Conservation (phyloP, 2,329 filamentous ascomycete genomes). For the Fusarium nematophilum region DNA sequence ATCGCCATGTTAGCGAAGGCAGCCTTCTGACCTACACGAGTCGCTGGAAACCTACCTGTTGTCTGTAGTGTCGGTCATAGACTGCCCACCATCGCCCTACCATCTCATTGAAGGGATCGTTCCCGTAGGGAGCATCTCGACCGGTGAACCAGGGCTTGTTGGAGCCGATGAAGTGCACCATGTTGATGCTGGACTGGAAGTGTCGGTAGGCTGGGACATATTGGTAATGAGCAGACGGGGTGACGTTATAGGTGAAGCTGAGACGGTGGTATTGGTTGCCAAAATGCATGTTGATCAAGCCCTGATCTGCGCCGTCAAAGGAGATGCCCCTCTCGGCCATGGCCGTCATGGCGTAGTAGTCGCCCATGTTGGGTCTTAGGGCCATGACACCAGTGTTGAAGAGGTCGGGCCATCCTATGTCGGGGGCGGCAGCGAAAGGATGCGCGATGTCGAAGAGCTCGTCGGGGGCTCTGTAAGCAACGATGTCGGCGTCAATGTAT, state of each 20-base stretch:
- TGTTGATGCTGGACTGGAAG: slow-evolving; percentile 88
- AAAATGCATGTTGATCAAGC: slow-evolving; percentile 95
- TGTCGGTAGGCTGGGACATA: slow-evolving; percentile 95
- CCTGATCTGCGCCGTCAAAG: slow-evolving; percentile 97
- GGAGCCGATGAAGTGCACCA: slow-evolving; percentile 94
- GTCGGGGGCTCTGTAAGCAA: slow-evolving; percentile 90
- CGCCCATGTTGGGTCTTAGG: slow-evolving; percentile 84
- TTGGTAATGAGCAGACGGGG: slow-evolving; percentile 95
- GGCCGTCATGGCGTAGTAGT: slow-evolving; percentile 86
- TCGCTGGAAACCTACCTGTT: slow-evolving; percentile 54
- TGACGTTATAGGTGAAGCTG: slow-evolving; percentile 97
- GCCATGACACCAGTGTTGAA: slow-evolving; percentile 99
- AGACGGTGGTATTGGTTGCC: slow-evolving; percentile 84
- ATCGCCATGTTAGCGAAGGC: slow-evolving; percentile 13
- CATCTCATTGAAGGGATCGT: slow-evolving; percentile 83
- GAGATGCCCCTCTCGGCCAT: slow-evolving; percentile 89
- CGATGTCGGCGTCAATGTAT: slow-evolving; percentile 93
- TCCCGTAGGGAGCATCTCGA: slow-evolving; percentile 63
- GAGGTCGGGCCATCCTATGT: slow-evolving; percentile 97
- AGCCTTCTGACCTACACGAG: background rate
- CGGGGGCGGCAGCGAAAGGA: slow-evolving; percentile 79
- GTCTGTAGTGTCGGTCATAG: slow-evolving; percentile 86
- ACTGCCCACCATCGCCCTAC: slow-evolving; percentile 92
- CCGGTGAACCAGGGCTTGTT: slow-evolving; percentile 89
- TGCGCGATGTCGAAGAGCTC: slow-evolving; percentile 81